Conservation (phyloP, 805 yeast genomes). For the Metschnikowia colocasiae region DNA sequence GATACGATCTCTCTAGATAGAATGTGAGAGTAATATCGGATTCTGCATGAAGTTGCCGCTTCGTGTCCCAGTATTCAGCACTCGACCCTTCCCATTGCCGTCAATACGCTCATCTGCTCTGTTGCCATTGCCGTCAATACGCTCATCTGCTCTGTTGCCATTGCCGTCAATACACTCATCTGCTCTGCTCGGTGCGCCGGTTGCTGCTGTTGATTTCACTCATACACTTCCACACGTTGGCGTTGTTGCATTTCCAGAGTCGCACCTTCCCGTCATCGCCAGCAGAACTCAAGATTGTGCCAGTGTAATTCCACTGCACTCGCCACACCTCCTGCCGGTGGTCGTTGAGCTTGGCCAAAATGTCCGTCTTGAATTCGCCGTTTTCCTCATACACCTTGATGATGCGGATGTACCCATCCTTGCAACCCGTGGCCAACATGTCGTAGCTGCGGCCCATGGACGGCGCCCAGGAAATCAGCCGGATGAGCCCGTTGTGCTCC, state of each 20-base stretch:
- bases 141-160: too few relatives aligned
- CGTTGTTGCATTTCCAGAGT: slow-evolving; percentile 85
- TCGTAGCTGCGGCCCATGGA: slow-evolving; percentile 89
- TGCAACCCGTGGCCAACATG: slow-evolving; percentile 90
- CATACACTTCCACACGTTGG: slow-evolving; percentile 86
- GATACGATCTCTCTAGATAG: too few relatives aligned
- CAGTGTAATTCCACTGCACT: slow-evolving; percentile 92
- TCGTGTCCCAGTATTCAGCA: too few relatives aligned
- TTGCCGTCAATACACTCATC: too few relatives aligned
- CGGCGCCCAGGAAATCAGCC: slow-evolving; percentile 96
- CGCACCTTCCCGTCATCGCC: slow-evolving; percentile 94
- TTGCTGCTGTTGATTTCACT: slow-evolving; percentile 50
- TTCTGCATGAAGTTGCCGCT: too few relatives aligned
- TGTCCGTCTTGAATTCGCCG: slow-evolving; percentile 45
- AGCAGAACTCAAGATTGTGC: slow-evolving; percentile 86
- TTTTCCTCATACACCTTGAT: slow-evolving; percentile 60
- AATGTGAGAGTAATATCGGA: too few relatives aligned
- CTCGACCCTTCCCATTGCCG: too few relatives aligned
- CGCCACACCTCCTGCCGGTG: slow-evolving; percentile 93
- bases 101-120: too few relatives aligned
- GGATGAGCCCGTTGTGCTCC: slow-evolving; percentile 80
- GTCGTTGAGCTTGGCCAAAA: slow-evolving; percentile 65
- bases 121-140: too few relatives aligned
- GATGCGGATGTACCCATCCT: slow-evolving; percentile 87
- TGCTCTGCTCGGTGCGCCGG: slow-evolving; percentile 14